Conservation (phyloP, 2,329 filamentous ascomycete species). For the Sporothrix pallida region DNA sequence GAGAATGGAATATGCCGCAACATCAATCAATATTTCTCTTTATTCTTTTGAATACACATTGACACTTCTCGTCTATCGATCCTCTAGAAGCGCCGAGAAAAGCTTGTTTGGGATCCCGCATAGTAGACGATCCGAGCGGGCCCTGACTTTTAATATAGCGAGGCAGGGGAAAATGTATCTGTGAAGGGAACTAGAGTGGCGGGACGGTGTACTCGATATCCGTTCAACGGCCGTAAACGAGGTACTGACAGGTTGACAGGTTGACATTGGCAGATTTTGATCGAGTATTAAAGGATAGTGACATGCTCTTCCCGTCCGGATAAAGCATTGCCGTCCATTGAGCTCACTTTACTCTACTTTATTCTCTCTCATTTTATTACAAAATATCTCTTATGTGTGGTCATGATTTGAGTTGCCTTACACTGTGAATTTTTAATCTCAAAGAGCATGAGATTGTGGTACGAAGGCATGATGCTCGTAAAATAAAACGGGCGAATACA, state of each 20-base stretch:
- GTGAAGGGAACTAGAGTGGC: not conserved
- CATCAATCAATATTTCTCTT: not conserved
- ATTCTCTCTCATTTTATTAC: not conserved
- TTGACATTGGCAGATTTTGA: not conserved
- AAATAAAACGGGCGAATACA: not conserved
- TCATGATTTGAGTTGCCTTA: not conserved
- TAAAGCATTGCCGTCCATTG: not conserved
- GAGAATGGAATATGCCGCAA: not conserved
- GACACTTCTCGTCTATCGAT: not conserved
- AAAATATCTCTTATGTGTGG: not conserved
- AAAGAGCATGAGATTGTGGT: no score
- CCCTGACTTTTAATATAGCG: not conserved
- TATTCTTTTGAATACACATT: not conserved
- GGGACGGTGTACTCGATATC: not conserved
- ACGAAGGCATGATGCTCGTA: not conserved
- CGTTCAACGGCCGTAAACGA: not conserved
- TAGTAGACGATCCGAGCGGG: not conserved
- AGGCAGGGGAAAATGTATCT: not conserved
- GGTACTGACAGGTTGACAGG: not conserved
- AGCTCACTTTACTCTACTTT: not conserved
- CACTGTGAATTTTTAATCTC: not conserved
- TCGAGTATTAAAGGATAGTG: not conserved
- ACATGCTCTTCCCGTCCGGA: constrained; percentile 2
- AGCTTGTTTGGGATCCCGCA: constrained; percentile 9
- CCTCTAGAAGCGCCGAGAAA: constrained; percentile 23